phyloP scores from a whole-genome alignment of 805 yeast species.

The Lachancea meyersii region DNA sequence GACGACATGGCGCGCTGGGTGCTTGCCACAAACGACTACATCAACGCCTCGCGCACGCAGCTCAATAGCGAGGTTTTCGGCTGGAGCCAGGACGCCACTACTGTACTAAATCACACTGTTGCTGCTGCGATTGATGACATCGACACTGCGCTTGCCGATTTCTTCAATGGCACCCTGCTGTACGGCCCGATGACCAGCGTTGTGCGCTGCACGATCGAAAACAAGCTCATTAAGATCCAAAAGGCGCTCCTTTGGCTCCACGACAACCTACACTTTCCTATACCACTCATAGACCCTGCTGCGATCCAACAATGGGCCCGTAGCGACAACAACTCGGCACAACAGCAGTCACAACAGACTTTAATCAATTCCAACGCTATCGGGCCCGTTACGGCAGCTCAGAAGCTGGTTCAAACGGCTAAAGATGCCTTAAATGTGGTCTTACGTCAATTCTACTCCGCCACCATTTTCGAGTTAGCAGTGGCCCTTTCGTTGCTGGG shows the following conservation, averaged over 20 bases:
- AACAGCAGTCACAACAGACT: neutral
- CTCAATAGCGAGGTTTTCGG: slow-evolving; percentile 65
- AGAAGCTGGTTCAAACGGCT: slow-evolving; percentile 1
- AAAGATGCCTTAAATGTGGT: slow-evolving; percentile 8
- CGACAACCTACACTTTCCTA: slow-evolving; percentile 48
- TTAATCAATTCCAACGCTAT: slow-evolving; percentile 14
- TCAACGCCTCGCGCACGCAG: slow-evolving; percentile 41
- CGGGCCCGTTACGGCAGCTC: neutral
- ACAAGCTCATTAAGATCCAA: slow-evolving; percentile 60
- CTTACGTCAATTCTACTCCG: slow-evolving; percentile 27
- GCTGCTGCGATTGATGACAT: slow-evolving; percentile 50
- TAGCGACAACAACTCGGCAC: slow-evolving; percentile 8
- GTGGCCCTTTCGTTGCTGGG: slow-evolving; percentile 41
- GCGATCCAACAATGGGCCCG: neutral
- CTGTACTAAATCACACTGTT: slow-evolving; percentile 55
- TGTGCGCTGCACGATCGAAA: slow-evolving; percentile 72
- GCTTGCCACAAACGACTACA: slow-evolving; percentile 47
- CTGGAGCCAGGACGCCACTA: slow-evolving; percentile 53
- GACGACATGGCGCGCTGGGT: slow-evolving; percentile 45
- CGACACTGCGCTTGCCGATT: slow-evolving; percentile 48
- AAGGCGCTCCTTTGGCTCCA: slow-evolving; percentile 76
- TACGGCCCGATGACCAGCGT: slow-evolving; percentile 57
- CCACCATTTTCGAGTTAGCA: slow-evolving; percentile 41
- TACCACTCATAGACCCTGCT: slow-evolving; percentile 45
- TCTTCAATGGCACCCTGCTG: slow-evolving; percentile 66